These are phyloP conservation scores for Aspergillus latus DNA, from an alignment of 2,329 filamentous ascomycete genomes.

Conservation along the genomic window DNA sequence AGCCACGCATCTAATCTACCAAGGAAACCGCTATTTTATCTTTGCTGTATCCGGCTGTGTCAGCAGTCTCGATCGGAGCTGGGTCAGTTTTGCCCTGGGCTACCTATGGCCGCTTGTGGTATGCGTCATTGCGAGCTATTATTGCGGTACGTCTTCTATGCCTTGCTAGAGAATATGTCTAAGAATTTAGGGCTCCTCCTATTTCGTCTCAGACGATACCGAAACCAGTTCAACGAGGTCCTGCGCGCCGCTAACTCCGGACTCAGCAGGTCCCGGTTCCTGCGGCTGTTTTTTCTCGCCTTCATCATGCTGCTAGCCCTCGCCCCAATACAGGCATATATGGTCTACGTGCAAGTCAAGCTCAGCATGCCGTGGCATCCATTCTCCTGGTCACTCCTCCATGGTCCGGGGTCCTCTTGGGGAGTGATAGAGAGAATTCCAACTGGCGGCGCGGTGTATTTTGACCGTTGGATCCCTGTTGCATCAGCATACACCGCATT, in stretches of 20 bases:
- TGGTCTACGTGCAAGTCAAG: conserved; percentile 48
- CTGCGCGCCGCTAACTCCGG: conserved; percentile 52
- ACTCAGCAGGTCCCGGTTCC: conserved; percentile 60
- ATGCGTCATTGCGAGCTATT: conserved; percentile 54
- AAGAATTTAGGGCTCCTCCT: conserved; percentile 56
- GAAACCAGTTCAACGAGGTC: conserved; percentile 57
- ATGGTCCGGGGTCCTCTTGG: conserved; percentile 50
- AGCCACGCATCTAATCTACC: conserved; percentile 59
- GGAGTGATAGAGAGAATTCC: conserved; percentile 50
- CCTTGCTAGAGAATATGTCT: neutral
- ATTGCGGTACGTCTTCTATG: conserved; percentile 49
- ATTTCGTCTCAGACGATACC: conserved; percentile 61
- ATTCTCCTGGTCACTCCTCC: conserved; percentile 56
- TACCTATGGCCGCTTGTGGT: conserved; percentile 59
- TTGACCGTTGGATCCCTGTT: conserved; percentile 61
- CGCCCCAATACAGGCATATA: conserved; percentile 54
- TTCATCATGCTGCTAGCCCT: conserved; percentile 58
- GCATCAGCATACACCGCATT: conserved; percentile 57
- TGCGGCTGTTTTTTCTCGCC: conserved; percentile 51
- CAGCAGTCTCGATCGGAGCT: conserved; percentile 55
- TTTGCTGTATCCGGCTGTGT: conserved; percentile 60
- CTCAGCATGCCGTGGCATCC: conserved; percentile 37
- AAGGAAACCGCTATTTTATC: conserved; percentile 59
- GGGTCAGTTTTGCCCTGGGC: conserved; percentile 56
- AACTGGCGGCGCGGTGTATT: conserved; percentile 45